A percentile compares a stretch with the other conserved stretches of the same genome.
These are phyloP conservation scores for Dioscorea dumetorum DNA, from an alignment of 106 monocot species.

Conservation along the genomic window DNA sequence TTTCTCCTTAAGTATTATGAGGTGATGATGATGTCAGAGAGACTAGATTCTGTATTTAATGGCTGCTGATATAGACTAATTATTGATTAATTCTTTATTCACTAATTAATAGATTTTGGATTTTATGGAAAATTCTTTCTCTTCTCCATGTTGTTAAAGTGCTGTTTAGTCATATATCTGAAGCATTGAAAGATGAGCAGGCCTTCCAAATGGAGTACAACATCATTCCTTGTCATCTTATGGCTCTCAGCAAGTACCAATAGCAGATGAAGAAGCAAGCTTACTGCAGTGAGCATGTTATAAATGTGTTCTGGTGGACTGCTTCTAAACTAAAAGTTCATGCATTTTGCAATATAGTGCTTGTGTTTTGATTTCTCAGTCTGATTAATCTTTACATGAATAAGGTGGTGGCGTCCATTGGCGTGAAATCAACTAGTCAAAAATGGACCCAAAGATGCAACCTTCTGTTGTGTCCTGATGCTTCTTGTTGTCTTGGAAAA, in stretches of 20 bases:
- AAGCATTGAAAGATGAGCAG: slow-evolving; percentile 50
- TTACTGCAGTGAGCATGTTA: slow-evolving; percentile 43
- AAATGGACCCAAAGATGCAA: slow-evolving; percentile 67
- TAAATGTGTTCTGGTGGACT: neutral
- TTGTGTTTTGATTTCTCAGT: slow-evolving; percentile 22
- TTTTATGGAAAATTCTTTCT: too few relatives aligned
- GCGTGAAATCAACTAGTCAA: slow-evolving; percentile 21
- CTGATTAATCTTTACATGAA: slow-evolving; percentile 60
- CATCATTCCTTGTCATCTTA: slow-evolving; percentile 61
- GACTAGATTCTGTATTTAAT: too few relatives aligned
- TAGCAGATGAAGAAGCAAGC: too few relatives aligned
- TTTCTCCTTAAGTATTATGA: too few relatives aligned
- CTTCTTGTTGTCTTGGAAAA: slow-evolving; percentile 78
- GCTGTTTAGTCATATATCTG: slow-evolving; percentile 70
- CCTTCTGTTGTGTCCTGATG: slow-evolving; percentile 59
- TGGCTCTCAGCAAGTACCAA: slow-evolving; percentile 54
- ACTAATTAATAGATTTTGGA: too few relatives aligned
- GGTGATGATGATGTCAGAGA: too few relatives aligned
- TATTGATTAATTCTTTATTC: too few relatives aligned
- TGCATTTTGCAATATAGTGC: neutral
- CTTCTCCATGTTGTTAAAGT: slow-evolving; percentile 52
- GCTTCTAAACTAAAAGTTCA: too few relatives aligned
- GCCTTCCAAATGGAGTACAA: slow-evolving; percentile 74
- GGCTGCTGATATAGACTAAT: too few relatives aligned
- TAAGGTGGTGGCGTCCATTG: slow-evolving; percentile 33